Base-by-base conservation (phyloP, 768 basidiomycete genomes). In the Artomyces pyxidatus region DNA sequence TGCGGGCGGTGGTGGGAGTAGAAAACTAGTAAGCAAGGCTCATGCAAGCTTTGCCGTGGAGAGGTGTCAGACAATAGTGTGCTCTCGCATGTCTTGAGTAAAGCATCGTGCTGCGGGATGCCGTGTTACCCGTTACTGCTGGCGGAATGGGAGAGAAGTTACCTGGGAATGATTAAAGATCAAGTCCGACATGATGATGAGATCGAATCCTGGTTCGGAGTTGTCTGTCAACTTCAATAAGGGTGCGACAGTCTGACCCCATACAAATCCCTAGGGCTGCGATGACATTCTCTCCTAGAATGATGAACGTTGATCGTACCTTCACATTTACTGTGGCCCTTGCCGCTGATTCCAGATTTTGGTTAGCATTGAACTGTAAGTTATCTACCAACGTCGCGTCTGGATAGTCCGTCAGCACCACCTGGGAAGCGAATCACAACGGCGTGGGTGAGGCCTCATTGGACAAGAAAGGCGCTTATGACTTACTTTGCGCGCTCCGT, bases 151-250 rank as follows among this genome's bases (percentile, higher is more conserved):
- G 38, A 37, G 25, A 41, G 19, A 11, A 50, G 70, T 29, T 53
- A 85, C 90, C 71, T 94, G 90, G 1, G 92, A 92, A 58, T 95
- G 93, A 58, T 94, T 96, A 67, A 95, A 96, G 28, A 97, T 78
- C 28, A 98, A 78, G 66, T 98, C 94, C 1, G 91, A 94, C 48
- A 97, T 72, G 52, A 98, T 81, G 47, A 97, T 75, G 19, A 95
- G 60, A 58, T 95, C 81, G 59, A 89, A 97, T 26, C 68, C 65
- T 3, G 56, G 53, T 29, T 50, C 53, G 4, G 54, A 27, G 5
- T 61, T 57, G 6, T 48, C 44, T 60, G 56, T 11, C 43, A 8
- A 68, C 8, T 64, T 63, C 1, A 82, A 56, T 6, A 88, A 66
- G 1, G 70, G 63, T 8, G 66, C 50, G 3, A 81, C 70, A 0